These are phyloP conservation scores for Piper betle DNA, from an alignment of 164 flowering plant species.

Conservation along the genomic window DNA sequence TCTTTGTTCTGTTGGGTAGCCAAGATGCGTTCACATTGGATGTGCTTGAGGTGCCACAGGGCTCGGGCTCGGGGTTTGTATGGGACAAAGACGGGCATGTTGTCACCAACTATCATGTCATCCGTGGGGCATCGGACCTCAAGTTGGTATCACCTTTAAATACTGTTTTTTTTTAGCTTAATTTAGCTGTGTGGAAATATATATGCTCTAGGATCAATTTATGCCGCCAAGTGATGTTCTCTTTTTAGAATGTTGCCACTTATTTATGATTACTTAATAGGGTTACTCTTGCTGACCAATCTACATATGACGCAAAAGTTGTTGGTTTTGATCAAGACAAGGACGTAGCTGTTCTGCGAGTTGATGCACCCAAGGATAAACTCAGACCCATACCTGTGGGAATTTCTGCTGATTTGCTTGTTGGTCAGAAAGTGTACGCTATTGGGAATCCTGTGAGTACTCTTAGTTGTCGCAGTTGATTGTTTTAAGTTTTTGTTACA, in stretches of 20 bases:
- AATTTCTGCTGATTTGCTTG: slow-evolving; percentile 87
- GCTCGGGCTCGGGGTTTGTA: slow-evolving; percentile 92
- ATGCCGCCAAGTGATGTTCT: neutral
- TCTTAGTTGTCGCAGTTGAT: too few relatives aligned
- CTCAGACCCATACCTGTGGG: slow-evolving; percentile 88
- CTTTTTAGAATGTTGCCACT: neutral
- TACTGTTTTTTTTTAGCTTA: neutral
- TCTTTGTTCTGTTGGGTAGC: slow-evolving; percentile 24
- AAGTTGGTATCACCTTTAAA: slow-evolving; percentile 31
- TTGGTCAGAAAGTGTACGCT: slow-evolving; percentile 96
- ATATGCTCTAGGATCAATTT: too few relatives aligned
- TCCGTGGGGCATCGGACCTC: slow-evolving; percentile 98
- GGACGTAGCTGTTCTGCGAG: slow-evolving; percentile 85
- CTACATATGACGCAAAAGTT: slow-evolving; percentile 81
- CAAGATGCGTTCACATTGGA: slow-evolving; percentile 95
- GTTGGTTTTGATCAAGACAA: slow-evolving; percentile 98
- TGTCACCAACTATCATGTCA: slow-evolving; percentile 95
- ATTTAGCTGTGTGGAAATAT: neutral
- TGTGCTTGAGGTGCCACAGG: slow-evolving; percentile 94
- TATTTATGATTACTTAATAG: slow-evolving; percentile 12
- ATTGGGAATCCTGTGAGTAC: slow-evolving; percentile 90
- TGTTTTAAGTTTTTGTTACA: neutral
- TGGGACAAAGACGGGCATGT: slow-evolving; percentile 86
- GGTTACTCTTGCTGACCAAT: slow-evolving; percentile 93
- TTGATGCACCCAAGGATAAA: slow-evolving; percentile 80